phyloP scores from a whole-genome alignment of 371 early-diverging fungal species.

The Haplosporangium sp. region DNA sequence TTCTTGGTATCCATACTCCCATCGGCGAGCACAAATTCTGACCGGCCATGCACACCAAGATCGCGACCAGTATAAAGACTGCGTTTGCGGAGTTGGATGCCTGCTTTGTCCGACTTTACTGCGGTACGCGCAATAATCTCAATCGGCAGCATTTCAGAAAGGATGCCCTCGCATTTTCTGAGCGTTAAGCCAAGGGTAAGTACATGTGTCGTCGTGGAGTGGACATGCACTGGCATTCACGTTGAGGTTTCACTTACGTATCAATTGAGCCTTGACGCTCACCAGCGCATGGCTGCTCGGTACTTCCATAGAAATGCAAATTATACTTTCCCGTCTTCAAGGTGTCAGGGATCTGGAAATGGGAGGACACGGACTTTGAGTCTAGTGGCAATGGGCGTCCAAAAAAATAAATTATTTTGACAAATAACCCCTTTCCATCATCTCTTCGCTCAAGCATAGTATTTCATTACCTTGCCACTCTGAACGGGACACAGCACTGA shows the following conservation, averaged over 20 bases:
- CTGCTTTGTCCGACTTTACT: background rate
- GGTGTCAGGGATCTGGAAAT: slow-evolving; percentile 18
- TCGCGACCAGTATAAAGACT: slow-evolving; percentile 16
- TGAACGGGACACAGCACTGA: slow-evolving; percentile 12
- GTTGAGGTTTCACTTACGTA: slow-evolving; percentile 4
- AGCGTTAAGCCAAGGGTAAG: too few relatives aligned
- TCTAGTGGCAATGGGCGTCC: slow-evolving; percentile 39
- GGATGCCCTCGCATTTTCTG: slow-evolving; percentile 26
- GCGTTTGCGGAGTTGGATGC: slow-evolving; percentile 13
- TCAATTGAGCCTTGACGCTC: slow-evolving; percentile 16
- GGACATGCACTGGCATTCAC: too few relatives aligned
- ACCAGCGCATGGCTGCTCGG: slow-evolving; percentile 21
- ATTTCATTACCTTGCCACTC: slow-evolving; percentile 38
- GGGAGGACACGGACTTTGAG: slow-evolving; percentile 6
- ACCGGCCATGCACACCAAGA: slow-evolving; percentile 6
- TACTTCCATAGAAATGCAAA: slow-evolving; percentile 40
- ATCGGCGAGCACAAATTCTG: slow-evolving; percentile 18
- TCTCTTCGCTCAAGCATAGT: too few relatives aligned
- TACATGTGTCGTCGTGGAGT: too few relatives aligned
- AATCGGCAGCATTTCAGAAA: slow-evolving; percentile 33
- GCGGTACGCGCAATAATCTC: slow-evolving; percentile 6
- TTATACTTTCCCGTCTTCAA: slow-evolving; percentile 27
- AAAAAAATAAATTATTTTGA: slow-evolving; percentile 13
- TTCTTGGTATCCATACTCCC: slow-evolving; percentile 36
- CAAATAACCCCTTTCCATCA: background rate